Evolutionary conservation across 1,284 basidiomycete genomes (phyloP).

Genomic region (Sporisorium iseilematis-ciliati): DNA sequence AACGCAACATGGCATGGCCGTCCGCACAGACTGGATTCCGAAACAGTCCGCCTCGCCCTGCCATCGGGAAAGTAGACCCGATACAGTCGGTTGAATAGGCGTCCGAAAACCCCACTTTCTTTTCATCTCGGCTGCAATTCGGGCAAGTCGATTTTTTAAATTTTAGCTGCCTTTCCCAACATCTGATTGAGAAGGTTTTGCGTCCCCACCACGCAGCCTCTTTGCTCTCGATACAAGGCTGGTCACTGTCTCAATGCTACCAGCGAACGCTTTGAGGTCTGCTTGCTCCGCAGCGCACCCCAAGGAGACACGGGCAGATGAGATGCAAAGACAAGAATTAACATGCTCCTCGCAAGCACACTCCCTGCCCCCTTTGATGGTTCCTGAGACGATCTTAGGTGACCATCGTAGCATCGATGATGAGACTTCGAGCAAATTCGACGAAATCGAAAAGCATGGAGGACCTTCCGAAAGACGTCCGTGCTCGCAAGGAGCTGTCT

Average conservation of each 20-base stretch:
- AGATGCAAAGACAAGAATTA: too few species aligned
- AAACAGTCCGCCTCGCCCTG: neutral
- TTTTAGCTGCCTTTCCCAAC: constrained; percentile 1
- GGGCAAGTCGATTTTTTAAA: neutral
- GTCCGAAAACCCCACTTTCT: neutral
- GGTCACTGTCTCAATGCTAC: neutral
- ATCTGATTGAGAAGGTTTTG: neutral
- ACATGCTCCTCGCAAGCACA: too few species aligned
- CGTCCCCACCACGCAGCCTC: constrained; percentile 4
- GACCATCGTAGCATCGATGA: neutral
- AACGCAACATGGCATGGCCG: neutral
- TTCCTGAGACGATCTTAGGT: too few species aligned
- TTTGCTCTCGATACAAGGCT: neutral
- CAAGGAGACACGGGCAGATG: too few species aligned
- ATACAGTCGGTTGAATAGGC: neutral
- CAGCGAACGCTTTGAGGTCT: too few species aligned
- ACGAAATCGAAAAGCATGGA: neutral
- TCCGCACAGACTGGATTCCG: constrained; percentile 1
- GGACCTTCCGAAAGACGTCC: neutral
- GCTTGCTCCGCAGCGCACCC: too few species aligned
- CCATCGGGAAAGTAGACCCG: neutral
- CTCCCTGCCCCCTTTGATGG: too few species aligned
- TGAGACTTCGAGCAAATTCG: neutral
- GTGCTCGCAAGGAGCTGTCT: neutral
- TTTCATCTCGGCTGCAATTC: neutral